Evolutionary conservation across 352 stramenopile species (phyloP).

Genomic region (Globisporangium spinosum): DNA sequence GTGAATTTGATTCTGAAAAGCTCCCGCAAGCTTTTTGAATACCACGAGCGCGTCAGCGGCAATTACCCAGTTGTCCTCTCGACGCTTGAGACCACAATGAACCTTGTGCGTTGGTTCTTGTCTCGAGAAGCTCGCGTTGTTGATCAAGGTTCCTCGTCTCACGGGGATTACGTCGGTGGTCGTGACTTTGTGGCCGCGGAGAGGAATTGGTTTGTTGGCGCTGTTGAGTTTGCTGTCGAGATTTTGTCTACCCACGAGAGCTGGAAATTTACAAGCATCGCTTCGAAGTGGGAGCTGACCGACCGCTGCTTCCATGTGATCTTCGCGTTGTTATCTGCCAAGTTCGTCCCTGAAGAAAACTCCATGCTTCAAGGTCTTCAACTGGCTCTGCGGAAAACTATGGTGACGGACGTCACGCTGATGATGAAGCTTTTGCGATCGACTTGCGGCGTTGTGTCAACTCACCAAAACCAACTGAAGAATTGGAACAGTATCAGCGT

Average conservation of each 20-base stretch:
- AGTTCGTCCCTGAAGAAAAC: conserved; percentile 32
- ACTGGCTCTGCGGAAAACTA: conserved; percentile 37
- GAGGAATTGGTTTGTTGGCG: conserved; percentile 47
- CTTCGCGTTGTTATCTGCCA: conserved; percentile 40
- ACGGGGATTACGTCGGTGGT: conserved; percentile 5
- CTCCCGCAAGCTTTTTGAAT: conserved; percentile 59
- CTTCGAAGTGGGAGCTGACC: conserved; percentile 39
- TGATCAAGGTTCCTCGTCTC: conserved; percentile 4
- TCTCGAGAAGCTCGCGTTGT: conserved; percentile 37
- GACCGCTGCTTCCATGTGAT: conserved; percentile 55
- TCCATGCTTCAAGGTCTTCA: conserved; percentile 47
- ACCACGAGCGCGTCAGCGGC: conserved; percentile 44
- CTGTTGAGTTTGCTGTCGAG: conserved; percentile 56
- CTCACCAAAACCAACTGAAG: conserved; percentile 13
- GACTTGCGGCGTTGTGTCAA: conserved; percentile 29
- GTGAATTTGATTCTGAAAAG: conserved; percentile 51
- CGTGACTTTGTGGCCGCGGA: conserved; percentile 20
- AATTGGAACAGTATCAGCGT: conserved; percentile 17
- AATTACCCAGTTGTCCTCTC: conserved; percentile 51
- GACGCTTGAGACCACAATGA: conserved; percentile 51
- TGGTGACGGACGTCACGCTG: conserved; percentile 48
- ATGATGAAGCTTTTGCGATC: conserved; percentile 59
- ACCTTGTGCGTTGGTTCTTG: conserved; percentile 57
- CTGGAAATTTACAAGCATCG: conserved; percentile 48
- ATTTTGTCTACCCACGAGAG: conserved; percentile 56